Base-by-base conservation (phyloP, 2,329 filamentous ascomycete species). In the Madurella fahalii region DNA sequence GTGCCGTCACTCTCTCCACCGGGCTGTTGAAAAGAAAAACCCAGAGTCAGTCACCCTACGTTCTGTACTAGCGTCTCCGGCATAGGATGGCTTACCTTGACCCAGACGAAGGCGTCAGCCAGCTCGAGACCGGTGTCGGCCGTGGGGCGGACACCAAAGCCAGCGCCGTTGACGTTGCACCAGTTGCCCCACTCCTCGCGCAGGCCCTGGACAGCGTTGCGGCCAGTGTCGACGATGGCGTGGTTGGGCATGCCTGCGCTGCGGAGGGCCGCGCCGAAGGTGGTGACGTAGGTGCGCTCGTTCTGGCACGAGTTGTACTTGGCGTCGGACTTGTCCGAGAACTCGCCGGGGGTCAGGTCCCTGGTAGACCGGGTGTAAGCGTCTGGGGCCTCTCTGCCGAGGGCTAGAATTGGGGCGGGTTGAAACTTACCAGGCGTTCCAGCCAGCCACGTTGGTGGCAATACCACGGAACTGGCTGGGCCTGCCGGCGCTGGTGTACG, bases 91-190 rank as follows among this genome's bases (percentile, higher is more conserved):
- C 25, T 25, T 25, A 25, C 25, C 25, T 86, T 86, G 64, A 84
- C 72, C 83, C 83, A 86, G 47, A 86, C 83, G 60, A 86, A 83
- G 37, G 82, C 81, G 68, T 86, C 84, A 50, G 77, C 75, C 17
- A 83, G 74, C 7, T 71, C 65, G 62, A 79, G 72, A 43, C 78
- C 80, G n/a, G 82, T 85, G 60, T 76, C 68, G 5, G 80, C 74
- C 2, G 79, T 80, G 0, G 82, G 81, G 40, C 80, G 76, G 46
- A 73, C 69, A 59, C 83, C 83, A 62, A 85, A 85, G 39, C 83
- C 83, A 54, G 83, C 80, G 46, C 77, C 78, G 46, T 74, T 74
- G 59, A 85, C 76, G 64, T 86, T 76, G 66, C 73, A 76, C 73
- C 73, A 76, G 64, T 76, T 67, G 57, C 74, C 75, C 73, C 75